Evolutionary conservation across 768 basidiomycete species (phyloP), one percentile per base, ranked within the genome.

Genomic region (Suillus weaverae): DNA sequence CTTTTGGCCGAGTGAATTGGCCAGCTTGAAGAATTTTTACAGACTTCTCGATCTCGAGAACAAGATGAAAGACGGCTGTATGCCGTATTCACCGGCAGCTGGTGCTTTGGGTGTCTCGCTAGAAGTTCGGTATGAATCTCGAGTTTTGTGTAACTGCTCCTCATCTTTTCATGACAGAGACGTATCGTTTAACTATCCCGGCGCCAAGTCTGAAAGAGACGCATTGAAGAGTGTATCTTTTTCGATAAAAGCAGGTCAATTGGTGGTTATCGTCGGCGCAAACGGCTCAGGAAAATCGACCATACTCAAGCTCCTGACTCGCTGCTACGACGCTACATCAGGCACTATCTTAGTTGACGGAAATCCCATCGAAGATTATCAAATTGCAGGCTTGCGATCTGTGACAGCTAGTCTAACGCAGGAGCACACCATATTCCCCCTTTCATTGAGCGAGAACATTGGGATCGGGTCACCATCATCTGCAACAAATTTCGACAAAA

Each of bases 101-200:
- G 51, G 43, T 8, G 55, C 43, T 5, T 46, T 30, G 14, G 72
- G 72, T 2, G 67, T 71, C 66, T 43, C 62, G 0, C 50, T 73
- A 30, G 67, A 73, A 61, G 33, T 73, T 4, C 62, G 62, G 73
- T 74, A 54, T 11, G 67, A 4, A 41, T 30, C 4, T 32, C n/a
- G 16, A 10, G 9, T 20, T 30, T 61, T 20, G 2, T 4, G 39
- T 39, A 5, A 9, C 18, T 32, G 32, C 8, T 13, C 11, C 16
- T 48, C 36, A 35, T 53, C 30, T 61, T 50, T 9, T 32, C 30
- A 60, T 32, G 36, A 26, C 41, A 88, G 87, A 22, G 70, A 86
- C 59, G 79, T 88, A 0, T 75, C 76, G 0, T 89, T 89, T 64
- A 71, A 75, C 11, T 89, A 89, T 67, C 85, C 86, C 0, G 81